phyloP scores from a whole-genome alignment of 257 asterid genomes.

The Przewalskia tangutica region DNA sequence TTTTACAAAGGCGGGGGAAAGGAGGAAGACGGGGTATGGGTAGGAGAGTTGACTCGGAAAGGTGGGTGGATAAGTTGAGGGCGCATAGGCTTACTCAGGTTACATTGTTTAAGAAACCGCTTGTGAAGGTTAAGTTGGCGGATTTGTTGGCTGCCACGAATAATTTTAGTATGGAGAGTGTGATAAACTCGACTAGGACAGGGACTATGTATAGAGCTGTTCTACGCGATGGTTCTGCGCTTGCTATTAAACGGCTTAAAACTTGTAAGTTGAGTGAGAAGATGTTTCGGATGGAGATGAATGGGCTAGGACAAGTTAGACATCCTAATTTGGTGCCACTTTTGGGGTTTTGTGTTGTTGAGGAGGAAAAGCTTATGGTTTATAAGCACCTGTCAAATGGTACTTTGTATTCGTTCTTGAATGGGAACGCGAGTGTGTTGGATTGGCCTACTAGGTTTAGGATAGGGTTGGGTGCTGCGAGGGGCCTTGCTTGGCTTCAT shows the following conservation, averaged over 20 bases:
- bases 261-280: slow-evolving; percentile 63
- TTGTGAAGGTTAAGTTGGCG: slow-evolving; percentile 74
- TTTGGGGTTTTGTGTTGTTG: slow-evolving; percentile 78
- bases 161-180: slow-evolving; percentile 40
- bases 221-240: slow-evolving; percentile 63
- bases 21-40: slow-evolving; percentile 47
- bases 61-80: slow-evolving; percentile 60
- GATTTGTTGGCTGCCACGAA: slow-evolving; percentile 66
- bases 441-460: slow-evolving; percentile 86
- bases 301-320: slow-evolving; percentile 80
- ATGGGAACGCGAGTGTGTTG: slow-evolving; percentile 26
- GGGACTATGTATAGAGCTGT: slow-evolving; percentile 77
- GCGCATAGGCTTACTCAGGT: slow-evolving; percentile 76
- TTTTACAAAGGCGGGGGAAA: slow-evolving; percentile 26
- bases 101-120: slow-evolving; percentile 70
- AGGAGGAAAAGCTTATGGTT: slow-evolving; percentile 88
- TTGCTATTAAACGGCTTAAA: slow-evolving; percentile 58
- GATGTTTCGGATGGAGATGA: slow-evolving; percentile 77
- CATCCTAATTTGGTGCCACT: slow-evolving; percentile 92
- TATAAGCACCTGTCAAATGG: slow-evolving; percentile 79
- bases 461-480: slow-evolving; percentile 71
- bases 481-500: slow-evolving; percentile 96
- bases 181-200: slow-evolving; percentile 55
- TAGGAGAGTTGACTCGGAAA: slow-evolving; percentile 39
- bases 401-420: slow-evolving; percentile 50